Evolutionary conservation across 257 asterid genomes (phyloP), one percentile per base, ranked within the genome.

Genomic region (Verbena officinalis): DNA sequence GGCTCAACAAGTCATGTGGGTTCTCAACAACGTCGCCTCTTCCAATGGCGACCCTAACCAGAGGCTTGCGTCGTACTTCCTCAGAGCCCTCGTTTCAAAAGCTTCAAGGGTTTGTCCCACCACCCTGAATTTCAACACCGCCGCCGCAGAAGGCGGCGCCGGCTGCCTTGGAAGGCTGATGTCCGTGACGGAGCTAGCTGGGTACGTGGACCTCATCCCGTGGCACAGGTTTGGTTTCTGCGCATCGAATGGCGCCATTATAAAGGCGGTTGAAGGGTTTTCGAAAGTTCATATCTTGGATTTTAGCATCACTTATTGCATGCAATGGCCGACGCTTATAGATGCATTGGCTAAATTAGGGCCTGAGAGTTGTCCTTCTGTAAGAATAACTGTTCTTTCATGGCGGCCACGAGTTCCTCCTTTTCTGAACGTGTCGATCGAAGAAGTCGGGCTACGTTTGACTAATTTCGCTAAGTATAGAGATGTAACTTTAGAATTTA

Each of bases 1-100:
- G 55, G 95, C 96, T 9, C 96, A 86, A 44, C 95, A 89, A 80
- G 90, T 89, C 22, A 86, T 84, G 96, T 89, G 96, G 96, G 96
- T 89, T 0, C 93, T 89, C 59, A 89, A 86, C 65, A 89, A 89
- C 75, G 86, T 86, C n/a, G 93, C 96, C 46, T 86, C 95, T 1
- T 73, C 83, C 13, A 43, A 43, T 16, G 95, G 96, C 9, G 96
- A 89, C 23, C 90, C 95, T 4, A 86, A 89, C 62, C 95, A 89
- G 46, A 59, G 93, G 59, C 83, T 89, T 0, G 83, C 96, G 17
- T 86, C 87, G 3, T 86, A 84, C 79, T 79, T 89, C 53, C 72
- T 89, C 2, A 56, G 77, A 5, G 95, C 95, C 4, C 84, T 89
- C 14, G 64, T 89, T 17, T 84, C 93, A 1, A 77, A 79, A 66